Percentiles rank a stretch among this genome's conserved stretches.
Evolutionary conservation across 176 grass and related monocot genomes (phyloP).

Genomic region (Zizania latifolia): DNA sequence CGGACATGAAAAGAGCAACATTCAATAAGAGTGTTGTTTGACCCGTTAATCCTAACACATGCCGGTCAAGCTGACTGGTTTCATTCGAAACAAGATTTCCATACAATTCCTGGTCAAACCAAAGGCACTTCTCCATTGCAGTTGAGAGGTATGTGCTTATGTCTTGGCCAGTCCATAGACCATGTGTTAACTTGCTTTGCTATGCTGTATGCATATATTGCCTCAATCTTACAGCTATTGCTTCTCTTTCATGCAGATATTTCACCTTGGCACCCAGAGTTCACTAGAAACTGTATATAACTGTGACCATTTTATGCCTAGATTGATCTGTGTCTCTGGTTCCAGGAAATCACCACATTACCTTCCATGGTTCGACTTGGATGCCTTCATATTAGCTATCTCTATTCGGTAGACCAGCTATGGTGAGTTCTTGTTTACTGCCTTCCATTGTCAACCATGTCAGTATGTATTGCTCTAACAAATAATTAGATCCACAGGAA

Average conservation of each 20-base stretch:
- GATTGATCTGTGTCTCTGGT: background rate
- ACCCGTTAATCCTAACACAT: constrained; percentile 2
- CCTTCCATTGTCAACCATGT: background rate
- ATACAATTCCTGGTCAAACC: background rate
- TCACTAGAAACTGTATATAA: background rate
- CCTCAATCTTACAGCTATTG: background rate
- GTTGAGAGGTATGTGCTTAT: background rate
- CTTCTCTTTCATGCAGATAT: background rate
- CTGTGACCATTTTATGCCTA: background rate
- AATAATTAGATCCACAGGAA: background rate
- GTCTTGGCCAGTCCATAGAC: background rate
- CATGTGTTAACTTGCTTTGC: background rate
- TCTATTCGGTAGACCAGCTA: background rate
- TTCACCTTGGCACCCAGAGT: background rate
- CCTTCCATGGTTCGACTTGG: background rate
- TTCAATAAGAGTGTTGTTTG: background rate
- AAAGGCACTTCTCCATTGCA: background rate
- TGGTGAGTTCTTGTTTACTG: background rate
- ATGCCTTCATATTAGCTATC: background rate
- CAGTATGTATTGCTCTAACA: background rate
- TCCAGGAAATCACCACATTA: background rate
- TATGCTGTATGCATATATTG: no score
- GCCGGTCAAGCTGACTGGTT: constrained; percentile 1
- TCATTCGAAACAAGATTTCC: background rate
- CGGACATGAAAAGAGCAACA: background rate